phyloP scores from a whole-genome alignment of 2,329 filamentous ascomycete genomes.

The Myrmaecium sp. region DNA sequence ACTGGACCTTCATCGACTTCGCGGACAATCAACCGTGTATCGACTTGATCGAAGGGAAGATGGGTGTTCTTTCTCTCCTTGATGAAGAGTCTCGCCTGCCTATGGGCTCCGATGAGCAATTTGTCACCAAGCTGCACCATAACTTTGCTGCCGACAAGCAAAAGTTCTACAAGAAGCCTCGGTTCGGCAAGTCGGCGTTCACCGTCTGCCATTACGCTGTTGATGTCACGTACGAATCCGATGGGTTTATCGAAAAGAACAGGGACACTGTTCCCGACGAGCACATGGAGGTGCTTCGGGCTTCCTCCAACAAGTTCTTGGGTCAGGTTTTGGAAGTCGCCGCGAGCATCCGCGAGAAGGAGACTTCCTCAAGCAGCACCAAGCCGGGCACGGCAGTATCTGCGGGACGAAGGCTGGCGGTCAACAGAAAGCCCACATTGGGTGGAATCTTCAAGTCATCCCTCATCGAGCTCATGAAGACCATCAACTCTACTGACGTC shows the following conservation, averaged over 20 bases:
- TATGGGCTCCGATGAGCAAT: constrained; percentile 94
- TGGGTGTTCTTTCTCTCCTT: constrained; percentile 78
- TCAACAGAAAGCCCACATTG: constrained; percentile 89
- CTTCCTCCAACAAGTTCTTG: constrained; percentile 73
- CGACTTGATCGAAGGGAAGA: constrained; percentile 90
- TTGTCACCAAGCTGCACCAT: constrained; percentile 89
- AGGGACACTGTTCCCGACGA: constrained; percentile 96
- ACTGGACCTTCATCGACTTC: constrained; percentile 99
- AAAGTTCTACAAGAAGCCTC: constrained; percentile 95
- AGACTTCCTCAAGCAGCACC: constrained; percentile 48
- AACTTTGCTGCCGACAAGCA: constrained; percentile 84
- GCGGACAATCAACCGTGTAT: constrained; percentile 99
- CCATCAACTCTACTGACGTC: constrained; percentile 94
- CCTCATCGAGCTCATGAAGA: constrained; percentile 92
- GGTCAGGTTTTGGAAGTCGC: constrained; percentile 72
- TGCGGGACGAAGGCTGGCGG: constrained; percentile 69
- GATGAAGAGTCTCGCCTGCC: constrained; percentile 94
- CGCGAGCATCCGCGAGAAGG: constrained; percentile 77
- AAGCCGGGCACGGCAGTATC: constrained; percentile 47
- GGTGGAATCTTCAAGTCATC: constrained; percentile 98
- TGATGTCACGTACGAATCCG: constrained; percentile 96
- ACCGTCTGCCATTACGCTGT: constrained; percentile 97
- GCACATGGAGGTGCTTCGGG: constrained; percentile 81
- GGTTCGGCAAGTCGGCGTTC: constrained; percentile 93
- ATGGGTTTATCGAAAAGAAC: constrained; percentile 99